Conservation (phyloP, 345 rosid genomes). For the Nasturtium officinale region DNA sequence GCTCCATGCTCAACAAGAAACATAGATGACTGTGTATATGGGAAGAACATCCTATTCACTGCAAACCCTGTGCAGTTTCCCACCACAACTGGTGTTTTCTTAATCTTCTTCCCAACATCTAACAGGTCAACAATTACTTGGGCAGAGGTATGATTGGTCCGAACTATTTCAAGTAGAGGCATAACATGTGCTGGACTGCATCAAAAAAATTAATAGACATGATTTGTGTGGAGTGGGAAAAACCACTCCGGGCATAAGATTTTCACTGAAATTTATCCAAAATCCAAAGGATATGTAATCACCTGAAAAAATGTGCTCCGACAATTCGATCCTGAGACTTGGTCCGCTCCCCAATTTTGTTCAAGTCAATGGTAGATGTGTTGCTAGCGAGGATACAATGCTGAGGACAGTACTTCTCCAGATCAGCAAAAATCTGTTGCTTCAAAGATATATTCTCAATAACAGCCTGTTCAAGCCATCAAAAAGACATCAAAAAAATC, state of each 20-base stretch:
- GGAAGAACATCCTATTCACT: slow-evolving; percentile 97
- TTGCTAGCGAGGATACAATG: slow-evolving; percentile 91
- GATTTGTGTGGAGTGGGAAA: slow-evolving; percentile 19
- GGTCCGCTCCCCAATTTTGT: slow-evolving; percentile 78
- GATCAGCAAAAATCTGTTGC: slow-evolving; percentile 94
- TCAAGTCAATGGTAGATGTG: slow-evolving; percentile 95
- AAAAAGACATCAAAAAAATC: slow-evolving; percentile 30
- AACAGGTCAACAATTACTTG: slow-evolving; percentile 89
- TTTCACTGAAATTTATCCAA: slow-evolving; percentile 11
- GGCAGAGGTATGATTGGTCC: slow-evolving; percentile 79
- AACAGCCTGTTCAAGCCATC: slow-evolving; percentile 76
- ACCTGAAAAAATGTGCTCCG: slow-evolving; percentile 99
- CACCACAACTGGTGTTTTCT: slow-evolving; percentile 89
- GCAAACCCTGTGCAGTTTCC: slow-evolving; percentile 99
- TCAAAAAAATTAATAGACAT: slow-evolving; percentile 42
- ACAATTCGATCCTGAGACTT: slow-evolving; percentile 78
- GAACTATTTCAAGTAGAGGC: slow-evolving; percentile 96
- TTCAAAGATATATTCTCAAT: slow-evolving; percentile 87
- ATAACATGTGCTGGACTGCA: slow-evolving; percentile 93
- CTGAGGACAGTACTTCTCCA: slow-evolving; percentile 85
- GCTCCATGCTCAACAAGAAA: slow-evolving; percentile 85
- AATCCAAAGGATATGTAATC: slow-evolving; percentile 20
- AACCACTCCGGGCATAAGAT: background rate
- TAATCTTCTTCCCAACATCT: slow-evolving; percentile 88
- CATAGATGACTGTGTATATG: slow-evolving; percentile 79